Evolutionary conservation across 495 filamentous ascomycete species (phyloP), one percentile per base, ranked within the genome.

Genomic region (Xanthoparmelia taractica): DNA sequence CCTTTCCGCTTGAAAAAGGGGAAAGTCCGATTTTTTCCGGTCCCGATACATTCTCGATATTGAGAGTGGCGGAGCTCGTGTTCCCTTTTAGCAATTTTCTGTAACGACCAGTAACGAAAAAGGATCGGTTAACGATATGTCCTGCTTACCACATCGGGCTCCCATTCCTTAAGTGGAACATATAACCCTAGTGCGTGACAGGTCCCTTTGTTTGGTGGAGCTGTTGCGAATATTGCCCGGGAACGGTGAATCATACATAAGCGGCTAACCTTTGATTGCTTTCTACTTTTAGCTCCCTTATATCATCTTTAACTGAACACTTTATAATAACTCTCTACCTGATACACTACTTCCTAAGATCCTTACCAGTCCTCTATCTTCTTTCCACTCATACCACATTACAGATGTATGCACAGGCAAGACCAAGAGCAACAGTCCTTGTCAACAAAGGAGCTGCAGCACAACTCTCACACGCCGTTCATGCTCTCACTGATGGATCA

Each of bases 331-430:
- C n/a, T 4, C 6, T 17, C n/a, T 8, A n/a, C n/a, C n/a, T n/a
- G n/a, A 25, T 25, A 33, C 23, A 20, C 17, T 43, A 31, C 13
- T 10, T 27, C 23, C 8, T 25, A 17, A 60, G 0, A 61, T 62
- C 31, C 10, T 10, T 31, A 63, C 34, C 4, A 10, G 10, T 52
- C 45, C 52, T 25, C 25, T 31, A 57, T 43, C 47, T 17, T 43
- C 47, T 17, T 45, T 37, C 37, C 20, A 58, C 43, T 27, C 41
- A 27, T 54, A 33, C 50, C 50, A 20, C 40, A 48, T 67, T 27
- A 58, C 34, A 60, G 4, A 69, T 70, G 68, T 70, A 67, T 63
- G 57, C 67, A 34, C 43, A 54, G 4, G 47, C 59, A 20, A 57
- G 63, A 50, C 59, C 60, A 23, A 50, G 54, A 36, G 48, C 60